Conservation (phyloP, 2,329 filamentous ascomycete genomes). For the Penicillium sp. region DNA sequence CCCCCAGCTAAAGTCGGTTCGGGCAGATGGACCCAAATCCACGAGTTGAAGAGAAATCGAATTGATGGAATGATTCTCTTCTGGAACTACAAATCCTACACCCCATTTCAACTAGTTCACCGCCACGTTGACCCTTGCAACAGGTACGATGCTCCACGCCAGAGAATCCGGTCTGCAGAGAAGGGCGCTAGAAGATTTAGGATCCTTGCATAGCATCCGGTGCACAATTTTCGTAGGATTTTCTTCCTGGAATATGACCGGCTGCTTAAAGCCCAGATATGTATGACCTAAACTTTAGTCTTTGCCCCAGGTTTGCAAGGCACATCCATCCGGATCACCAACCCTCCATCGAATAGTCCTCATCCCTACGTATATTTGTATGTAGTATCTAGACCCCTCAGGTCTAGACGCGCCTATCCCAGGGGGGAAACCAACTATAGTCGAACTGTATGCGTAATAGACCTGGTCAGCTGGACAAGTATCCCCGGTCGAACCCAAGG, state of each 20-base stretch:
- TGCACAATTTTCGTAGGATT: not conserved
- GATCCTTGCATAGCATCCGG: no score
- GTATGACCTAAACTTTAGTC: constrained; percentile 2
- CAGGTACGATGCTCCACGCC: not conserved
- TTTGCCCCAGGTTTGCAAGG: no score
- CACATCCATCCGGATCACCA: no score
- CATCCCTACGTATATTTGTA: no score
- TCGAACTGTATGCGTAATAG: no score
- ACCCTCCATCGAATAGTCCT: no score
- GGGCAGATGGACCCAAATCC: constrained; percentile 6
- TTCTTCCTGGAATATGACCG: constrained; percentile 13
- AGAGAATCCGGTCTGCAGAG: not conserved
- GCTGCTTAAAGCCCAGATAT: constrained; percentile 4
- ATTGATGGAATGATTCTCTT: not conserved
- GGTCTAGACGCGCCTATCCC: no score
- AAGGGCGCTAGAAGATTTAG: no score
- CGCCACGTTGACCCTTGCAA: not conserved
- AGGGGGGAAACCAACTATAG: no score
- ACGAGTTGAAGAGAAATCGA: constrained; percentile 4
- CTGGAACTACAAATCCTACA: no score
- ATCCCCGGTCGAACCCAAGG: constrained; percentile 7
- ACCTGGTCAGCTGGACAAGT: not conserved
- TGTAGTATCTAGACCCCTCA: no score
- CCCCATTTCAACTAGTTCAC: no score
- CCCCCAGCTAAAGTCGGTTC: constrained; percentile 9